phyloP scores from a whole-genome alignment of 73 alveolate genomes.

The Symbiodinium natans region DNA sequence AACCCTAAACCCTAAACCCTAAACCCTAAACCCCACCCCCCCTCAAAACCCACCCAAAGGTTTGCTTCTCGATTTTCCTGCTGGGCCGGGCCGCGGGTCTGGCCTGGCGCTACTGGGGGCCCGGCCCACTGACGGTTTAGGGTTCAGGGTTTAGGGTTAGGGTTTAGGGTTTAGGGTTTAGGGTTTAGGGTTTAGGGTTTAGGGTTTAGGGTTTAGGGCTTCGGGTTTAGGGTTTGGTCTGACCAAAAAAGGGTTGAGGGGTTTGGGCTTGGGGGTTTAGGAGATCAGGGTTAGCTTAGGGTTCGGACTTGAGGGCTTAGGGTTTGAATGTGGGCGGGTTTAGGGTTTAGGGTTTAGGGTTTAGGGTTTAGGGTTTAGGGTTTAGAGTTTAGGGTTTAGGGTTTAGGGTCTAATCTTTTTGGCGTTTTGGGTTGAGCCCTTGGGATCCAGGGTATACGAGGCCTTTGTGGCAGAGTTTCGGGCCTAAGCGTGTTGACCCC shows the following conservation, averaged over 20 bases:
- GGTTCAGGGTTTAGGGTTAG: background rate
- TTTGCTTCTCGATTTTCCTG: slow-evolving; percentile 70
- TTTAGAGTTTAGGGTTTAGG: too few relatives aligned
- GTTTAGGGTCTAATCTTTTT: too few relatives aligned
- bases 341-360: background rate
- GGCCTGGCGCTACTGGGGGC: slow-evolving; percentile 93
- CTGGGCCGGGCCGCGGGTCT: slow-evolving; percentile 52
- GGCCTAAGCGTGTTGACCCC: too few relatives aligned
- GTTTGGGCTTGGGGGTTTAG: background rate
- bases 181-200: slow-evolving; percentile 4
- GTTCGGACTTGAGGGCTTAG: too few relatives aligned
- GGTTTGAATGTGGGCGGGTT: too few relatives aligned
- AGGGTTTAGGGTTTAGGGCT: background rate
- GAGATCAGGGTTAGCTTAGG: too few relatives aligned
- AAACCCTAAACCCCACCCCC: background rate
- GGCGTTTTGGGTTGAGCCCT: too few relatives aligned
- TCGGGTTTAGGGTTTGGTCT: background rate
- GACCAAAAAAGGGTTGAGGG: too few relatives aligned
- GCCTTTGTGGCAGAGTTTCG: background rate
- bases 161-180: background rate
- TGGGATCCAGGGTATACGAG: too few relatives aligned
- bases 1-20: background rate
- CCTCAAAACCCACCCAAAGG: background rate
- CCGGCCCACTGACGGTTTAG: background rate
- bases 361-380: too few relatives aligned